Evolutionary conservation across 1,284 basidiomycete genomes (phyloP).

Genomic region (Ganoderma multipileum): DNA sequence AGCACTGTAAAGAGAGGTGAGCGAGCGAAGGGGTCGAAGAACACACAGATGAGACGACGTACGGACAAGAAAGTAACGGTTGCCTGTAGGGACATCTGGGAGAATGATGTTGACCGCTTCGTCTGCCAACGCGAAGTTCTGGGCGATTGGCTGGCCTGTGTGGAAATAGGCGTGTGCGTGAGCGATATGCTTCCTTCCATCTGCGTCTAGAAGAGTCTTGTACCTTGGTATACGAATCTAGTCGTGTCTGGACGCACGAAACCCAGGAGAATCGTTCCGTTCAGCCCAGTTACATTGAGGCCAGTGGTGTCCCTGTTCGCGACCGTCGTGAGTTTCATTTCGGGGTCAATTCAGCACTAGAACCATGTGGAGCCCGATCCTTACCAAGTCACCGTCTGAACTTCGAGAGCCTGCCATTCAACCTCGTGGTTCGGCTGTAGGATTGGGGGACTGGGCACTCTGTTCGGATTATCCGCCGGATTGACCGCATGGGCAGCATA

Average conservation of each 20-base stretch:
- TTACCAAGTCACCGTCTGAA: constrained; percentile 10
- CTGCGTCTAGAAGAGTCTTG: not conserved
- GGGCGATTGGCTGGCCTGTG: not conserved
- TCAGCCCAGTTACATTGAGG: constrained; percentile 9
- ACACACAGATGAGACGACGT: not conserved
- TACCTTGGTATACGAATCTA: constrained; percentile 8
- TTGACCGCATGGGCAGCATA: not conserved
- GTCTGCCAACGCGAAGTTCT: constrained; percentile 6
- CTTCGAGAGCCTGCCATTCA: constrained; percentile 6
- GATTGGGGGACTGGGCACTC: constrained; percentile 6
- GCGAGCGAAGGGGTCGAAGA: not conserved
- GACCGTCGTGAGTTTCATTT: not conserved
- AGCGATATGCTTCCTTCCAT: not conserved
- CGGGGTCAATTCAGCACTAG: not conserved
- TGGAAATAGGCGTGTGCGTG: not conserved
- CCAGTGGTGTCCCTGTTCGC: constrained; percentile 7
- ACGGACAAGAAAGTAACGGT: constrained; percentile 11
- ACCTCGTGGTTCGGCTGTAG: not conserved
- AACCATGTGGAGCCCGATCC: not conserved
- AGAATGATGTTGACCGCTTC: constrained; percentile 14
- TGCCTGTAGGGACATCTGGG: constrained; percentile 7
- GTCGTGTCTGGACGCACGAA: constrained; percentile 9
- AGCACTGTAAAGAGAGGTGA: constrained; percentile 4
- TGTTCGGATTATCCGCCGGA: constrained; percentile 9
- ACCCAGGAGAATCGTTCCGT: constrained; percentile 9